Percentiles rank a stretch among this genome's conserved stretches.
Conservation (phyloP, 495 filamentous ascomycete species). For the Aeminium ludgeri region DNA sequence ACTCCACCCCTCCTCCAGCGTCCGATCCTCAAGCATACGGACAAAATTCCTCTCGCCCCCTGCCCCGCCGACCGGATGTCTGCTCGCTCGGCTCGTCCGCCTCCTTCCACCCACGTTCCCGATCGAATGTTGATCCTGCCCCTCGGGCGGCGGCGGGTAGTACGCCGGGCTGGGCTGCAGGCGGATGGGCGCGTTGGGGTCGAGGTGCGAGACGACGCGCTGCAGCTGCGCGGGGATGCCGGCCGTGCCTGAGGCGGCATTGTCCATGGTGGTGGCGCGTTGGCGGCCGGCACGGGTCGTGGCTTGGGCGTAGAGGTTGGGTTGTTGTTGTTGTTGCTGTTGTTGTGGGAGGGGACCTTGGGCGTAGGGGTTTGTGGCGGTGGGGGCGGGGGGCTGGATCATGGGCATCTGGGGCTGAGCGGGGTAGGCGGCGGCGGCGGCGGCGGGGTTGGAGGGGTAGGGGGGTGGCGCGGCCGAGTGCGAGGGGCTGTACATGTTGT, state of each 20-base stretch:
- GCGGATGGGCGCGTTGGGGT: conserved; percentile 86
- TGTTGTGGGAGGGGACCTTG: conserved; percentile 55
- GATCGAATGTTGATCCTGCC: conserved; percentile 45
- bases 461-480: conserved; percentile 58
- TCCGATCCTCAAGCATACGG: conserved; percentile 80
- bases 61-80: no score
- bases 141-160: conserved; percentile 89
- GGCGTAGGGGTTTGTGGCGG: conserved; percentile 12
- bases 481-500: conserved; percentile 39
- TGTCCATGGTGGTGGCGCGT: conserved; percentile 89
- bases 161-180: conserved; percentile 94
- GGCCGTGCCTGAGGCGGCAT: no score
- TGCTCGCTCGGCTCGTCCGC: conserved; percentile 55
- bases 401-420: conserved; percentile 9
- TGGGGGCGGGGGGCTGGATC: conserved; percentile 6
- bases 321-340: conserved; percentile 40
- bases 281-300: conserved; percentile 68
- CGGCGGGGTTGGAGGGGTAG: conserved; percentile 36
- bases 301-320: conserved; percentile 78
- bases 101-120: conserved; percentile 50
- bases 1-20: conserved; percentile 58
- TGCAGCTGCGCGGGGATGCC: conserved; percentile 89
- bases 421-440: conserved; percentile 32
- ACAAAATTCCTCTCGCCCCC: conserved; percentile 83
- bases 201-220: conserved; percentile 88